phyloP scores from a whole-genome alignment of 768 basidiomycete species.

The Termitomyces bulborhizus region DNA sequence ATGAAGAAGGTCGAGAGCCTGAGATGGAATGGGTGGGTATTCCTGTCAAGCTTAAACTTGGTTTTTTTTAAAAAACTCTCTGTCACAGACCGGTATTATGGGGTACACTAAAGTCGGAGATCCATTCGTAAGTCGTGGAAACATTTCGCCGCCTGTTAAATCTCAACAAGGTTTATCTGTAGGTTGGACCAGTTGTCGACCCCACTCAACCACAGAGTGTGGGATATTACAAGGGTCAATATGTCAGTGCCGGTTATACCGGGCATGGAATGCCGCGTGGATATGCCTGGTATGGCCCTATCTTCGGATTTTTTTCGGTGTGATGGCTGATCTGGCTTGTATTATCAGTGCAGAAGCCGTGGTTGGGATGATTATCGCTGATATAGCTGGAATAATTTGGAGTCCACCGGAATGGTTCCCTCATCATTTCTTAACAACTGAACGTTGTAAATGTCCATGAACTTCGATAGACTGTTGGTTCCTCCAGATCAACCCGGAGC shows the following conservation, averaged over 20 bases:
- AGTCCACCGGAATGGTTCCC: slow-evolving; percentile 59
- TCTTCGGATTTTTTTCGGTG: background rate
- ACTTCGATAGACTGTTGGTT: background rate
- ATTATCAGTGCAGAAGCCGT: slow-evolving; percentile 52
- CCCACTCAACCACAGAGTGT: slow-evolving; percentile 13
- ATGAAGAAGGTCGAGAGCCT: slow-evolving; percentile 39
- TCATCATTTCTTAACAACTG: slow-evolving; percentile 38
- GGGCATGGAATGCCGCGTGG: slow-evolving; percentile 82
- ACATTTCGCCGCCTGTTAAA: background rate
- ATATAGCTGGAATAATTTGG: slow-evolving; percentile 41
- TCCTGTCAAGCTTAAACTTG: background rate
- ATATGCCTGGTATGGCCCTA: slow-evolving; percentile 53
- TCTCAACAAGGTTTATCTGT: background rate
- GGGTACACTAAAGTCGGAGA: slow-evolving; percentile 56
- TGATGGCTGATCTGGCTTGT: background rate
- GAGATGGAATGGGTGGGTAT: slow-evolving; percentile 78
- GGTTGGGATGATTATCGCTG: slow-evolving; percentile 50
- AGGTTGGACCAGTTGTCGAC: slow-evolving; percentile 60
- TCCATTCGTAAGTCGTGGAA: slow-evolving; percentile 50
- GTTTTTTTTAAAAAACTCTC: background rate
- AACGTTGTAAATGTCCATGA: slow-evolving; percentile 1
- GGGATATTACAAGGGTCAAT: slow-evolving; percentile 47
- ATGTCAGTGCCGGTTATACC: slow-evolving; percentile 64
- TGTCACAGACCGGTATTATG: slow-evolving; percentile 74
- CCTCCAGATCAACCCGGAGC: background rate